Evolutionary conservation across 192 early-diverging fungal species (phyloP).

Genomic region (Coemansia sp.): DNA sequence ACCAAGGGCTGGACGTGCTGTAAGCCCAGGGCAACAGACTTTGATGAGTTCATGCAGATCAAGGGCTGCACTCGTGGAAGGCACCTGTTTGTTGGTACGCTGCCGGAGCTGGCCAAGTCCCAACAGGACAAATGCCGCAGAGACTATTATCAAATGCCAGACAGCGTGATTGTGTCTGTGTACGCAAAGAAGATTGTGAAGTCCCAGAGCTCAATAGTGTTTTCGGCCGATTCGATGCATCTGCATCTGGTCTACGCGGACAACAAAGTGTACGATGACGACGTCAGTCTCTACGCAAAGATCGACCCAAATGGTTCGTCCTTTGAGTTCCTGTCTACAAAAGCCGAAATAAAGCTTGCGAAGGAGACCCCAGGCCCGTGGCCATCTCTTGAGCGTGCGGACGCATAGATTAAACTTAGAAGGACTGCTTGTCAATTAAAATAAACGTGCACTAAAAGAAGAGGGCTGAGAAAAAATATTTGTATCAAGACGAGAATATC

Average conservation of each 20-base stretch:
- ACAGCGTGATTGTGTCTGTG: constrained; percentile 81
- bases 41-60: constrained; percentile 98
- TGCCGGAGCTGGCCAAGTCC: constrained; percentile 14
- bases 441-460: neutral
- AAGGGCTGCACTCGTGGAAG: constrained; percentile 86
- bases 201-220: constrained; percentile 68
- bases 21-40: constrained; percentile 91
- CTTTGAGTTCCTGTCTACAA: constrained; percentile 73
- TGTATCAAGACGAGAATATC: constrained; percentile 16
- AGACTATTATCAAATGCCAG: constrained; percentile 95
- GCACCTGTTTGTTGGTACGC: constrained; percentile 84
- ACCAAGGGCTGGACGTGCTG: constrained; percentile 99
- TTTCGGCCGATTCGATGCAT: constrained; percentile 63
- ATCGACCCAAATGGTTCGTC: constrained; percentile 71
- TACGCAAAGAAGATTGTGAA: constrained; percentile 92
- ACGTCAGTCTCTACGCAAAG: constrained; percentile 67
- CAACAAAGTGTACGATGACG: constrained; percentile 71
- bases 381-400: constrained; percentile 28
- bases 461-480: neutral
- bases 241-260: constrained; percentile 81
- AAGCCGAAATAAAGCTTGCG: constrained; percentile 74
- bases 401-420: neutral
- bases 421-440: neutral
- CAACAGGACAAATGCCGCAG: constrained; percentile 64
- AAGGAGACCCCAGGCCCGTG: constrained; percentile 60